phyloP scores from a whole-genome alignment of 129 eudicot genomes.

The sunflower (Helianthus annuus) region DNA sequence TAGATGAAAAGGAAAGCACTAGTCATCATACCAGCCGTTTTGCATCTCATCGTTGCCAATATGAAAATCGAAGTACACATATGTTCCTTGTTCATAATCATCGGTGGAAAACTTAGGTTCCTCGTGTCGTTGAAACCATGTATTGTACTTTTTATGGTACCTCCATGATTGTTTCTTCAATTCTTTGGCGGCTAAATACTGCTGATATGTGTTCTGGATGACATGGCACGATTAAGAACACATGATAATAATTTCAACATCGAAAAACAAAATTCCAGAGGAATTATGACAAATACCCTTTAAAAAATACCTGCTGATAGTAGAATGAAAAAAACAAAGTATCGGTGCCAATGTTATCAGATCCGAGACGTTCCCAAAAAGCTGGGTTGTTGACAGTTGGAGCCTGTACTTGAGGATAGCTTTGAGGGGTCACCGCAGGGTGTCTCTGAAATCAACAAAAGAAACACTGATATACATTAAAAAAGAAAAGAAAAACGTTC shows the following conservation, averaged over 20 bases:
- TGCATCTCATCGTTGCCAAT: conserved; percentile 74
- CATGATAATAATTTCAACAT: neutral
- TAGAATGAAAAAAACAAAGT: conserved; percentile 89
- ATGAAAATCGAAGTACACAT: conserved; percentile 95
- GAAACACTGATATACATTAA: neutral
- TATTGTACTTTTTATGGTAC: conserved; percentile 88
- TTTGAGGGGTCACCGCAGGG: conserved; percentile 87
- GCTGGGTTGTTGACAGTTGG: conserved; percentile 94
- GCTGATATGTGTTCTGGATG: conserved; percentile 90
- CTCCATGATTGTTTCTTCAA: conserved; percentile 98
- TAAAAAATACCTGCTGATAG: conserved; percentile 70
- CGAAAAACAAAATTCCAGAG: neutral
- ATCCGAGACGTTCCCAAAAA: conserved; percentile 95
- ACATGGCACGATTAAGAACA: conserved; percentile 24
- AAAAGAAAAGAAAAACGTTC: neutral
- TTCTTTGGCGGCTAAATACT: conserved; percentile 94
- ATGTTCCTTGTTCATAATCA: conserved; percentile 95
- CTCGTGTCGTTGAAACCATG: conserved; percentile 99
- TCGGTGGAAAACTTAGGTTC: conserved; percentile 95
- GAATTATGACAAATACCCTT: neutral
- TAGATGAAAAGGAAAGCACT: neutral
- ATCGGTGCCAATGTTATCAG: conserved; percentile 82
- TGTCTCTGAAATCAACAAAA: conserved; percentile 59
- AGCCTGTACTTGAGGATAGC: conserved; percentile 98
- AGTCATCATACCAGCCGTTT: conserved; percentile 73